Evolutionary conservation across 352 stramenopile species (phyloP).

Genomic region (Phytopythium boreale): DNA sequence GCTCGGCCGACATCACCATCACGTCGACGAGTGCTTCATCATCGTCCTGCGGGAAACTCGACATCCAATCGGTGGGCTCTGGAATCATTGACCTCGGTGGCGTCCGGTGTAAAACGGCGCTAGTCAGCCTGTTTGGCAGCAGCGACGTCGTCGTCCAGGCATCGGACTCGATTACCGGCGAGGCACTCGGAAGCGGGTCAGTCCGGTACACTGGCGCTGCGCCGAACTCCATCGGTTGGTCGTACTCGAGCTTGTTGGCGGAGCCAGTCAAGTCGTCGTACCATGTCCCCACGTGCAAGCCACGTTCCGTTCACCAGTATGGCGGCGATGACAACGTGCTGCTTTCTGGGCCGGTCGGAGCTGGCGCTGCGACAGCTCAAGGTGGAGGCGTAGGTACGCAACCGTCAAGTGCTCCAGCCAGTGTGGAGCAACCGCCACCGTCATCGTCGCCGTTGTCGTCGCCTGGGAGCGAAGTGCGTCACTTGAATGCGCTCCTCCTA

Average conservation of each 20-base stretch:
- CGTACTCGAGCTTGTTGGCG: not conserved
- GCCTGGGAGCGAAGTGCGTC: not conserved
- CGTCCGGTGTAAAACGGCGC: not conserved
- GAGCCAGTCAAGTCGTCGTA: constrained; percentile 1
- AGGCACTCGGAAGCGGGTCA: not conserved
- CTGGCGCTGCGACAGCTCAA: not conserved
- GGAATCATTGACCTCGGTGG: not conserved
- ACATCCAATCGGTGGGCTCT: not conserved
- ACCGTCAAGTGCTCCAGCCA: not conserved
- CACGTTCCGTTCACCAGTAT: not conserved
- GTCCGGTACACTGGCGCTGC: not conserved
- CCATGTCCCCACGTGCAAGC: not conserved
- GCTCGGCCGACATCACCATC: not conserved
- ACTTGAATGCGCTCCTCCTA: not conserved
- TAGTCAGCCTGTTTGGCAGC: not conserved
- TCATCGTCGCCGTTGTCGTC: not conserved
- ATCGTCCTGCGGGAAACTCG: not conserved
- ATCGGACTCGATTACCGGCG: not conserved
- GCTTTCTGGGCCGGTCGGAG: not conserved
- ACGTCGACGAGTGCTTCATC: not conserved
- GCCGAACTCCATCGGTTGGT: not conserved
- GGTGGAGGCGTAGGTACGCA: not conserved
- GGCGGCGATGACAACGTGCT: not conserved
- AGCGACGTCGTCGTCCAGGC: not conserved
- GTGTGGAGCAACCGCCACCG: not conserved